Base-by-base conservation (phyloP, 179 eudicot genomes). In the Silene vulgaris region DNA sequence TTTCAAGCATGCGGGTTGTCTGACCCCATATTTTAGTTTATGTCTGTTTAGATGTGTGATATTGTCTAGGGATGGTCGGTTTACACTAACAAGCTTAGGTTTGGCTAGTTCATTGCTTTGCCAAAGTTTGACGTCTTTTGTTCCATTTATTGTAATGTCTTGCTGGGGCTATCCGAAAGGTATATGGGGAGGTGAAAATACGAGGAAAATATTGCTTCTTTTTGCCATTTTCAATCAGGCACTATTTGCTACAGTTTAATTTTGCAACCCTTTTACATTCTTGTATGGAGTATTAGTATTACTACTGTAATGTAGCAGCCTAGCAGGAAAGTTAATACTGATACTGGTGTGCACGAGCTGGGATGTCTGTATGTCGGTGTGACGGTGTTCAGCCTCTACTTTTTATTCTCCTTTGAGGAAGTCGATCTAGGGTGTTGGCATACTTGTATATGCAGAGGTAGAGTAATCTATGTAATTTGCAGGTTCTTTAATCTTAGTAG, bases 151-250 rank as follows among this genome's bases (percentile, higher is more conserved):
- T 81, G 84, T 81, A 77, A 81, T 71, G 81, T 75, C 61, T 63
- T 77, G 69, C 72, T 57, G 68, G 80, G 76, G 84, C 67, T 64
- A 69, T 77, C 72, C 71, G 72, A 23, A 50, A 70, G 80, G 76
- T 77, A 74, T 81, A 73, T 77, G 56, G 76, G 83, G 81, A 81
- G 84, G 83, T 80, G 84, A 81, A 77, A 76, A 69, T 69, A 69
- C 40, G 56, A 74, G 72, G 80, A 71, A 69, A 68, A 62, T 74
- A 74, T 59, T 74, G 50, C 74, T 80, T 64, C 69, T 76, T 77
- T 74, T 56, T 74, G 84, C 78, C 80, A 65, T 74, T 74, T 67
- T 77, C 72, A 28, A 43, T 69, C 56, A 72, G 80, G 80, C 72
- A 57, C 69, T 19, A 50, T 77, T 77, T 76, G 66, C 73, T 76